These are phyloP conservation scores for Zymoseptoria tritici DNA, from an alignment of 2,329 filamentous ascomycete genomes.

Conservation along the genomic window DNA sequence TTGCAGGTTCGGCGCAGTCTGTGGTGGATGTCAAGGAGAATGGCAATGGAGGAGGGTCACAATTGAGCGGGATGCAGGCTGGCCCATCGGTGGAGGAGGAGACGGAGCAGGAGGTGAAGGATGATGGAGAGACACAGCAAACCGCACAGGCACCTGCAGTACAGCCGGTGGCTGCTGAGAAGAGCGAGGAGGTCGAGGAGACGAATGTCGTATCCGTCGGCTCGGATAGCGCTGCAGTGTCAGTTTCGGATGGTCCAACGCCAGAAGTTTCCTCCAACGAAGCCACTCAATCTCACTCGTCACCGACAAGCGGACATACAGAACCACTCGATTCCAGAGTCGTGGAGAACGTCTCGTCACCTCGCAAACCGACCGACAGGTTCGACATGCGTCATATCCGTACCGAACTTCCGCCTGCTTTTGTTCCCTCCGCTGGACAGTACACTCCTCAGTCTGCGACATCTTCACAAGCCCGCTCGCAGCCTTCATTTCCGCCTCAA, in stretches of 20 bases:
- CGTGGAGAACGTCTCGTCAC: constrained; percentile 7
- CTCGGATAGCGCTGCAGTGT: constrained; percentile 11
- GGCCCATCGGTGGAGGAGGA: not conserved
- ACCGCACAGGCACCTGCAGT: not conserved
- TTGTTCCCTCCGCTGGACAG: constrained; percentile 23
- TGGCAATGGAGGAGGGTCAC: not conserved
- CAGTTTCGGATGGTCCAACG: constrained; percentile 10
- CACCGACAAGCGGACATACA: constrained; percentile 8
- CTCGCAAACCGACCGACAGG: constrained; percentile 15
- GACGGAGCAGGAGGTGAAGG: not conserved
- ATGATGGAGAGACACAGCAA: not conserved
- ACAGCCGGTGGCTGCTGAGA: not conserved
- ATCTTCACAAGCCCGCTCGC: constrained; percentile 12
- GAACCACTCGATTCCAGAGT: constrained; percentile 3
- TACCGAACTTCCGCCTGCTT: constrained; percentile 27
- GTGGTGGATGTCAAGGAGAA: not conserved
- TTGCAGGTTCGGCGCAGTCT: not conserved
- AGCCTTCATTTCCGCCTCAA: not conserved
- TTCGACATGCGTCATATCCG: constrained; percentile 24
- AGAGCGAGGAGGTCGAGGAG: constrained; percentile 1
- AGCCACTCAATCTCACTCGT: not conserved
- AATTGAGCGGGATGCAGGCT: not conserved
- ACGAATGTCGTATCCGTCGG: not conserved
- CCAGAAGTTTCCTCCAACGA: constrained; percentile 4
- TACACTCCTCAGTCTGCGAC: constrained; percentile 18